Percentiles rank a stretch among this genome's conserved stretches.
phyloP scores from a whole-genome alignment of 169 alveolate species.

The Plasmodium inui region DNA sequence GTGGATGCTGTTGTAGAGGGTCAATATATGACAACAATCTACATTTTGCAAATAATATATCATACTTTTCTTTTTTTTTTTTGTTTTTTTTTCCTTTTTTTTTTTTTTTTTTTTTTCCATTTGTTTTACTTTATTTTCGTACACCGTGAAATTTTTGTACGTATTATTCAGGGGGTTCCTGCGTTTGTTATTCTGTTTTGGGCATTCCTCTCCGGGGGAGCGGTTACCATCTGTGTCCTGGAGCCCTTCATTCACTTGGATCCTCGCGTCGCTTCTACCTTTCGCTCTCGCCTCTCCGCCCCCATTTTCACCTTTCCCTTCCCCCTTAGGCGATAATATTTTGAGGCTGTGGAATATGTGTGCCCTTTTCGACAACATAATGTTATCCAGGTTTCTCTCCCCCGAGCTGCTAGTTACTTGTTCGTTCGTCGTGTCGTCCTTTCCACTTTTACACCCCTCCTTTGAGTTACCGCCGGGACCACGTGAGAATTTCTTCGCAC shows the following conservation, averaged over 20 bases:
- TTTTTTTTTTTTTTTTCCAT: slow-evolving; percentile 29
- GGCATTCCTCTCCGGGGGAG: background rate
- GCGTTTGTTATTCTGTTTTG: background rate
- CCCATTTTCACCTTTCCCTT: background rate
- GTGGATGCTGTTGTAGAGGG: background rate
- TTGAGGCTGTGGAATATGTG: slow-evolving; percentile 59
- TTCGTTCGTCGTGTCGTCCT: background rate
- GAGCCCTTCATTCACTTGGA: background rate
- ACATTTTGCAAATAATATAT: background rate
- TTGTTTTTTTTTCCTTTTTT: background rate
- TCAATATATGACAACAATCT: slow-evolving; percentile 2
- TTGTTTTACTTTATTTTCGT: slow-evolving; percentile 49
- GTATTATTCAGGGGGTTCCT: slow-evolving; percentile 19
- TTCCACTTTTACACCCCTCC: background rate
- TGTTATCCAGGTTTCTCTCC: background rate
- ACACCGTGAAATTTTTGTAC: slow-evolving; percentile 23
- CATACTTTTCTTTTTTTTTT: background rate
- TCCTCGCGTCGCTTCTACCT: background rate
- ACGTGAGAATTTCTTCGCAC: background rate
- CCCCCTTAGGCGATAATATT: slow-evolving; percentile 40
- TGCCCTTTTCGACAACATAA: slow-evolving; percentile 19
- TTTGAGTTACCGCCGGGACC: background rate
- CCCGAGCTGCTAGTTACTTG: background rate
- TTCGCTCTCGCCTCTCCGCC: background rate
- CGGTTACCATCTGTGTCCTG: background rate